Base-by-base conservation (phyloP, 1,284 basidiomycete genomes). In the Ustilago hordei region DNA sequence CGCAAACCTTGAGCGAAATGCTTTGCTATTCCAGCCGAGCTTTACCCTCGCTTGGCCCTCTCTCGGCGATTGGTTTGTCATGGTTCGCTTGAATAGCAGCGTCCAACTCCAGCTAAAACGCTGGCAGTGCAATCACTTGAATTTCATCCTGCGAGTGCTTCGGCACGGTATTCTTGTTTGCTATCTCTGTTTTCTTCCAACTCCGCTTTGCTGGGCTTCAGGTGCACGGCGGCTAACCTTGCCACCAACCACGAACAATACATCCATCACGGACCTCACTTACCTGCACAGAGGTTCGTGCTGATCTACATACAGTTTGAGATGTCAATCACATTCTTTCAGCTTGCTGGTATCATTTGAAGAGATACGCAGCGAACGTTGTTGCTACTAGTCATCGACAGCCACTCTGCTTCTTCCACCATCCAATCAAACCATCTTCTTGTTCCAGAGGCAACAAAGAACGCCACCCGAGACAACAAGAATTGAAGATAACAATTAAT, bases 391-490 rank as follows among this genome's bases (percentile, higher is more conserved):
- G 38, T 17, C 17, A 34, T 8, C 11, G 15, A 5, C 2, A 32
- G 28, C 53, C 36, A 23, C 32, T 19, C 35, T 8, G 8, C 34
- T 55, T 55, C 35, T 38, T 55, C 35, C 28, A 28, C 57, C 47
- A 50, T 8, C 19, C 34, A 23, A 19, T 15, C 23, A 19, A 19
- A 23, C 34, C 17, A 28, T 32, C 34, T 23, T 35, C n/a, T 35
- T 38, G n/a, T 38, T 12, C 47, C 11, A 15, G 41, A 38, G 36
- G 53, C 53, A 52, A 52, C 39, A 47, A 60, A 23, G 23, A 53
- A 54, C 59, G 39, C 59, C 59, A 62, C 60, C 60, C 52, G 60
- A 62, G 32, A 54, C 60, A 62, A 38, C 52, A 53, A n/a, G n/a
- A n/a, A n/a, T n/a, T n/a, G n/a, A n/a, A n/a, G n/a, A n/a, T n/a